Conservation (phyloP, 2,329 filamentous ascomycete genomes). For the Talaromyces sp. region DNA sequence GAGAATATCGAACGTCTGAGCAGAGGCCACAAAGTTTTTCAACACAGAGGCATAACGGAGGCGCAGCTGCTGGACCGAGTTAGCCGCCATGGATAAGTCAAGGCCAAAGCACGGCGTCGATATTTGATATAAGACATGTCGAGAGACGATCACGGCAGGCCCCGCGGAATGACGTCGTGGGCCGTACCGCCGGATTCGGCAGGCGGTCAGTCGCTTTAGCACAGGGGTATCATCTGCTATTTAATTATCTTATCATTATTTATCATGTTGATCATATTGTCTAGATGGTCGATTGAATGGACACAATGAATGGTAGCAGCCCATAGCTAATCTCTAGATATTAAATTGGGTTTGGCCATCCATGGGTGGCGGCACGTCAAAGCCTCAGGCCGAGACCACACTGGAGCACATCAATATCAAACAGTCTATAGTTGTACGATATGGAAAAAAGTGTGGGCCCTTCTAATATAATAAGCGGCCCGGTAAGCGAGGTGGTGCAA, state of each 20-base stretch:
- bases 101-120: neutral
- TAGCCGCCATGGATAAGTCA: neutral
- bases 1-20: constrained; percentile 29
- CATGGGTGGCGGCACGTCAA: neutral
- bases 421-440: neutral
- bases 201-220: neutral
- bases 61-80: constrained; percentile 22
- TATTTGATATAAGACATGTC: no score
- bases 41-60: constrained; percentile 36
- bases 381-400: neutral
- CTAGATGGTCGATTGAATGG: neutral
- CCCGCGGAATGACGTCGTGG: neutral
- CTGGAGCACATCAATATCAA: neutral
- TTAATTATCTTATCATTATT: no score
- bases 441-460: neutral
- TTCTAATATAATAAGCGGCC: no score
- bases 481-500: neutral
- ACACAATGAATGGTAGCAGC: no score
- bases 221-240: neutral
- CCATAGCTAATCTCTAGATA: neutral
- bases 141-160: neutral
- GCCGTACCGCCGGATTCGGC: neutral
- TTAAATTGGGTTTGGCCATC: neutral
- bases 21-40: constrained; percentile 40
- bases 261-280: no score